Conservation (phyloP, 1,139 yeast species). For the Petasospora fabianii region DNA sequence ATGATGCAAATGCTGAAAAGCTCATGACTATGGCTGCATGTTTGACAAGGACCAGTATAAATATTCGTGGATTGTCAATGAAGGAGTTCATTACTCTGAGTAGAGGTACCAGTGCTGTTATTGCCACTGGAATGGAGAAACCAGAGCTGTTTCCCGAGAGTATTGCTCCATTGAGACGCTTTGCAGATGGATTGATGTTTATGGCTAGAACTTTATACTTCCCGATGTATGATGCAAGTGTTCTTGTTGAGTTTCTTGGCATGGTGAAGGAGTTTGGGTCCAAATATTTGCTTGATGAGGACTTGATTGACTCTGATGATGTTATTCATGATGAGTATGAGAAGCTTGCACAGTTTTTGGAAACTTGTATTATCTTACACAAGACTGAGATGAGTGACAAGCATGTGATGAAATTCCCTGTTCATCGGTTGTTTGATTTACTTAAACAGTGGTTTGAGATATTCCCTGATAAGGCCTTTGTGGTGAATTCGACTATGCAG, state of each 20-base stretch:
- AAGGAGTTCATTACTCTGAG: slow-evolving; percentile 20
- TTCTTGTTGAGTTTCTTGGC: slow-evolving; percentile 17
- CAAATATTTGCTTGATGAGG: slow-evolving; percentile 12
- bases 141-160: slow-evolving; percentile 18
- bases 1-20: slow-evolving; percentile 16
- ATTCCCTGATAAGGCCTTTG: slow-evolving; percentile 19
- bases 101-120: slow-evolving; percentile 20
- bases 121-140: slow-evolving; percentile 16
- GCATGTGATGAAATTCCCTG: slow-evolving; percentile 19
- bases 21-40: slow-evolving; percentile 14
- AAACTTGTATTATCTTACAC: slow-evolving; percentile 8
- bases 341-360: slow-evolving; percentile 9
- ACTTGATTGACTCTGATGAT: slow-evolving; percentile 12
- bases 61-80: slow-evolving; percentile 6
- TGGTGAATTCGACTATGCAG: slow-evolving; percentile 13
- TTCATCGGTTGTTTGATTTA: slow-evolving; percentile 14
- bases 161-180: slow-evolving; percentile 8
- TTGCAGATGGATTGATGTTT: slow-evolving; percentile 21
- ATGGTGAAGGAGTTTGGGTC: slow-evolving; percentile 20
- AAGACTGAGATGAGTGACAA: slow-evolving; percentile 12
- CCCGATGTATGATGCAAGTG: slow-evolving; percentile 18
- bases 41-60: slow-evolving; percentile 15
- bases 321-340: slow-evolving; percentile 9
- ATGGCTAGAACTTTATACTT: slow-evolving; percentile 18
- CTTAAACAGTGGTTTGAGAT: slow-evolving; percentile 16